These are phyloP conservation scores for Chrysoporthe austroafricana DNA, from an alignment of 2,329 filamentous ascomycete genomes.

Conservation along the genomic window DNA sequence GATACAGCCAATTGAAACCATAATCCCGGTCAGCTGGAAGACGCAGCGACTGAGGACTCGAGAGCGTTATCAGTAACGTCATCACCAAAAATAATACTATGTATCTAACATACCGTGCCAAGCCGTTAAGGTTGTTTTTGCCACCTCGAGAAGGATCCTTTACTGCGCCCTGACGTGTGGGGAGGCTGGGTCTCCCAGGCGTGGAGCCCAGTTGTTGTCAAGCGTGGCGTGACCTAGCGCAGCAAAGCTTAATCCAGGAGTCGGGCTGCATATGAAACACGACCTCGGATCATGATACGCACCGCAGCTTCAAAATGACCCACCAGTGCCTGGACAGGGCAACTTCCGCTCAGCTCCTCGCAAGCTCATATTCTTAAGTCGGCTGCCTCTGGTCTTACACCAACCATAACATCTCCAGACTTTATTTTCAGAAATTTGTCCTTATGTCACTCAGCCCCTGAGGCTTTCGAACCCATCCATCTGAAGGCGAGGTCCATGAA, in stretches of 20 bases:
- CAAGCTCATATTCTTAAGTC: background rate
- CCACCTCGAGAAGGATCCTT: constrained; percentile 7
- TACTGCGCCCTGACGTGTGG: constrained; percentile 12
- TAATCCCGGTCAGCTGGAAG: background rate
- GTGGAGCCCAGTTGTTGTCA: constrained; percentile 7
- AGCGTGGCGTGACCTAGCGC: constrained; percentile 15
- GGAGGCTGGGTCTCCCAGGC: constrained; percentile 1
- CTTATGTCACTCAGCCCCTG: too few relatives aligned
- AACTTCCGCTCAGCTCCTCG: background rate
- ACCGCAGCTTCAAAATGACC: constrained; percentile 8
- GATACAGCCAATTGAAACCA: background rate
- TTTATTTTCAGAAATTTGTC: too few relatives aligned
- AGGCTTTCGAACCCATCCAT: too few relatives aligned
- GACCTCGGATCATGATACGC: constrained; percentile 22
- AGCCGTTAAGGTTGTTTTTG: constrained; percentile 21
- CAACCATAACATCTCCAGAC: background rate
- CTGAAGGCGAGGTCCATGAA: too few relatives aligned
- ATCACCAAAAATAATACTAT: background rate
- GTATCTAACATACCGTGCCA: constrained; percentile 1
- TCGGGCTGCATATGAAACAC: constrained; percentile 25
- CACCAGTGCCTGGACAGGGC: background rate
- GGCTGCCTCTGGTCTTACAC: background rate
- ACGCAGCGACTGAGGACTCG: background rate
- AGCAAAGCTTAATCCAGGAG: constrained; percentile 21
- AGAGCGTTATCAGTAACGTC: background rate